Evolutionary conservation across 2,329 filamentous ascomycete species (phyloP).

Genomic region (Leptographium flavum): DNA sequence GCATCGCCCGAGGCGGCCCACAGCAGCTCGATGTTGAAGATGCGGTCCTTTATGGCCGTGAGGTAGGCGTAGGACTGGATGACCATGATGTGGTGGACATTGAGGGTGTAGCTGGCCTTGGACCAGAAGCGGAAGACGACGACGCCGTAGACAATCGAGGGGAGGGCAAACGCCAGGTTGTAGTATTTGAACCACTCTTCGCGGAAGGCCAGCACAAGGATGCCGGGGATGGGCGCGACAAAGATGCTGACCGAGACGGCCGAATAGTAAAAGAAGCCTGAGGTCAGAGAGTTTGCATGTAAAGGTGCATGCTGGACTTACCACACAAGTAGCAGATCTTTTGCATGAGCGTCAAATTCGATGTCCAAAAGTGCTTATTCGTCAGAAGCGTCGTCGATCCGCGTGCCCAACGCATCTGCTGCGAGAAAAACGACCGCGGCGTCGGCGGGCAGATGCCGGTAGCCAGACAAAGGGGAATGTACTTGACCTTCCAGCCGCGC

Average conservation of each 20-base stretch:
- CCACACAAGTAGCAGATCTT: constrained; percentile 6
- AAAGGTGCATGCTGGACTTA: neutral
- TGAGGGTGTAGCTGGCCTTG: constrained; percentile 2
- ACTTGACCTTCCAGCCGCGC: constrained; percentile 3
- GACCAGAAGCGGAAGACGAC: constrained; percentile 4
- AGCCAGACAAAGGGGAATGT: constrained; percentile 2
- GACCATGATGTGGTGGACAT: constrained; percentile 4
- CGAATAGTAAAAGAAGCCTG: constrained; percentile 6
- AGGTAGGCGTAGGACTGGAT: constrained; percentile 6
- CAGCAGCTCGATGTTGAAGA: constrained; percentile 4
- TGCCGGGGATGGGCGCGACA: constrained; percentile 3
- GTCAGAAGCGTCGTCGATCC: constrained; percentile 2
- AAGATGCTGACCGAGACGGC: constrained; percentile 4
- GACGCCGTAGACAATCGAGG: constrained; percentile 2
- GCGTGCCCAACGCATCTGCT: constrained; percentile 6
- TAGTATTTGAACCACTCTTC: constrained; percentile 4
- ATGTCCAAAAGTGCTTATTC: constrained; percentile 4
- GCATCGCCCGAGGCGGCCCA: constrained; percentile 4
- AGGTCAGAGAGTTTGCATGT: neutral
- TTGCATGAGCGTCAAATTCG: constrained; percentile 1
- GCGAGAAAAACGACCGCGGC: constrained; percentile 4
- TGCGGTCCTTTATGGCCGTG: constrained; percentile 4
- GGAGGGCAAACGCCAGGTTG: constrained; percentile 6
- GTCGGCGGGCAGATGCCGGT: constrained; percentile 4
- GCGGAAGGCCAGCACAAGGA: constrained; percentile 1